These are phyloP conservation scores for Euphorbia peplus DNA, from an alignment of 345 rosid genomes.

Conservation along the genomic window DNA sequence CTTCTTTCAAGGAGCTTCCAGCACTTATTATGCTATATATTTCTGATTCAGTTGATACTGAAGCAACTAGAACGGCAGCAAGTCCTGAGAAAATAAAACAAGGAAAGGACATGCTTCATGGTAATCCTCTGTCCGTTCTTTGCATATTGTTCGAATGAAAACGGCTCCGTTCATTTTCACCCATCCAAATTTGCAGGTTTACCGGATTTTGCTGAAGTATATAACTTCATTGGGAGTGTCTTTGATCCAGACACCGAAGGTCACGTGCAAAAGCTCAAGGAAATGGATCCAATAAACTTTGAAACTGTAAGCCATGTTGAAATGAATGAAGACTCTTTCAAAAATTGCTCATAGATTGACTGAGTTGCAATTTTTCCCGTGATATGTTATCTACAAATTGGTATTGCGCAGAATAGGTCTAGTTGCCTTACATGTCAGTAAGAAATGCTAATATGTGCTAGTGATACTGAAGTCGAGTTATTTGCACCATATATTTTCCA, in stretches of 20 bases:
- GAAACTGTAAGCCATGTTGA: slow-evolving; percentile 67
- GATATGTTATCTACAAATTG: neutral
- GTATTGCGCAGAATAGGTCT: neutral
- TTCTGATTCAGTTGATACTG: slow-evolving; percentile 96
- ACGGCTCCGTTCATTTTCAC: slow-evolving; percentile 15
- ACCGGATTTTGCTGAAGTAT: slow-evolving; percentile 91
- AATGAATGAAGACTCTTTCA: slow-evolving; percentile 5
- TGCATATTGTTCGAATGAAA: slow-evolving; percentile 1
- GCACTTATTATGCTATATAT: slow-evolving; percentile 61
- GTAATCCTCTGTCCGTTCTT: slow-evolving; percentile 36
- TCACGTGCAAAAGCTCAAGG: slow-evolving; percentile 82
- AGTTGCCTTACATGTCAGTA: neutral
- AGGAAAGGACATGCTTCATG: slow-evolving; percentile 49
- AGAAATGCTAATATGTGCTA: neutral
- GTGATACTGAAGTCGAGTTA: neutral
- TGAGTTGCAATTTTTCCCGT: slow-evolving; percentile 11
- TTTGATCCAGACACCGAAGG: slow-evolving; percentile 72
- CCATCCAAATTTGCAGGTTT: slow-evolving; percentile 46
- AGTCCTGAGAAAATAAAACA: slow-evolving; percentile 45
- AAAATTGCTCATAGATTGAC: neutral
- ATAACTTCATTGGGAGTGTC: slow-evolving; percentile 84
- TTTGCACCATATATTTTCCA: neutral
- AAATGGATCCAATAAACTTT: slow-evolving; percentile 92
- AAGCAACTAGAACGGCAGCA: slow-evolving; percentile 52
- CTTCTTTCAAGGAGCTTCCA: slow-evolving; percentile 45